Conservation (phyloP, 495 filamentous ascomycete species). For the Penicillium psychrofluorescens region DNA sequence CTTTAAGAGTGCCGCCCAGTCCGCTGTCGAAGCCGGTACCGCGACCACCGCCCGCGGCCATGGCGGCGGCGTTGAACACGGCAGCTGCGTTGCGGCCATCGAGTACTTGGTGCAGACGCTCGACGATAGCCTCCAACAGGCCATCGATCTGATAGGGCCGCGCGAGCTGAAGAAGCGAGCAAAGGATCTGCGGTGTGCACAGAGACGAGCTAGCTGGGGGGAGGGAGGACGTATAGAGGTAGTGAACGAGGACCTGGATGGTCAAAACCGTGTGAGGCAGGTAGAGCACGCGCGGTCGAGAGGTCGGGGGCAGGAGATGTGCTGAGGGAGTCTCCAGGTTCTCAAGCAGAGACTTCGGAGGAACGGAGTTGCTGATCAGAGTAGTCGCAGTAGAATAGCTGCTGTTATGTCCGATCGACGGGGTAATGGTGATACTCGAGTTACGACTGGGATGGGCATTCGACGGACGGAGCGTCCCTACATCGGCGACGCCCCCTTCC, state of each 20-base stretch:
- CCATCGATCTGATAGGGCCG: slow-evolving; percentile 91
- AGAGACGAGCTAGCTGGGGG: slow-evolving; percentile 66
- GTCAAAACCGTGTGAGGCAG: slow-evolving; percentile 89
- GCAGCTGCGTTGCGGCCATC: slow-evolving; percentile 92
- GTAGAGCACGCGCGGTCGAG: slow-evolving; percentile 78
- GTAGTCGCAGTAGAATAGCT: slow-evolving; percentile 54
- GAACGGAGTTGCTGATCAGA: slow-evolving; percentile 41
- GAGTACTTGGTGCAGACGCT: slow-evolving; percentile 82
- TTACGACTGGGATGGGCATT: slow-evolving; percentile 50
- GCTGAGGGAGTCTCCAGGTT: slow-evolving; percentile 38
- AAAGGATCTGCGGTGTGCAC: slow-evolving; percentile 93
- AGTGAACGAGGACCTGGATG: slow-evolving; percentile 79
- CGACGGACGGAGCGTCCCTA: slow-evolving; percentile 46
- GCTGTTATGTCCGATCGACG: slow-evolving; percentile 54
- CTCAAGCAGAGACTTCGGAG: slow-evolving; percentile 38
- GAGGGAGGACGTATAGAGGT: slow-evolving; percentile 84
- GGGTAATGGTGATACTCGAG: slow-evolving; percentile 81
- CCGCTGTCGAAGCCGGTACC: slow-evolving; percentile 48
- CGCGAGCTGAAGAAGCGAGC: slow-evolving; percentile 87
- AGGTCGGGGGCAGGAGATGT: slow-evolving; percentile 56
- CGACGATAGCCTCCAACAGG: slow-evolving; percentile 82
- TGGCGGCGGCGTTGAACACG: slow-evolving; percentile 95
- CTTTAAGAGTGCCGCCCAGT: slow-evolving; percentile 37
- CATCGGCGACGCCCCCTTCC: slow-evolving; percentile 37
- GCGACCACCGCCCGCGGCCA: slow-evolving; percentile 90